Conservation (phyloP, 2,329 filamentous ascomycete genomes). For the Neospermospora avenae region DNA sequence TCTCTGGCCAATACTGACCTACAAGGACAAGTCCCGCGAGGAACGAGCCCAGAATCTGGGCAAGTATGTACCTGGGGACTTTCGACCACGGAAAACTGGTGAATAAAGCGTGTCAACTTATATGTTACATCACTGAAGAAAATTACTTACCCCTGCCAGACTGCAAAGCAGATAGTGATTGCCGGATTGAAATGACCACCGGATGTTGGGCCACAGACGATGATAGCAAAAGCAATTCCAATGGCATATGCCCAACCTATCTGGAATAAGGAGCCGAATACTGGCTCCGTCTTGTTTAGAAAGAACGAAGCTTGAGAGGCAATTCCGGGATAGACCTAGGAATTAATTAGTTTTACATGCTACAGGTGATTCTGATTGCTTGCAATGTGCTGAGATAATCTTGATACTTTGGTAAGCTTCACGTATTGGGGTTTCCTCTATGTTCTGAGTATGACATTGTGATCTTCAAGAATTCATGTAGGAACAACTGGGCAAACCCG, state of each 20-base stretch:
- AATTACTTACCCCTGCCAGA: slow-evolving; percentile 49
- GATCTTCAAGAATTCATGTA: not conserved
- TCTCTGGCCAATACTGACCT: slow-evolving; percentile 53
- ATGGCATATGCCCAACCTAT: slow-evolving; percentile 54
- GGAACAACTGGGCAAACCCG: not conserved
- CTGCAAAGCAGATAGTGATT: slow-evolving; percentile 43
- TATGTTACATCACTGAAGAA: not conserved
- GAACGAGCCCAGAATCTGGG: slow-evolving; percentile 55
- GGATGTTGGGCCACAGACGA: slow-evolving; percentile 50
- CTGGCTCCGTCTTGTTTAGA: slow-evolving; percentile 41
- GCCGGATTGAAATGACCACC: slow-evolving; percentile 56
- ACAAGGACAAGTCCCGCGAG: slow-evolving; percentile 52
- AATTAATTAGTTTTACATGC: not conserved
- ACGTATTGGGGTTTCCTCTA: too few relatives aligned
- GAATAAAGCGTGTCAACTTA: not conserved
- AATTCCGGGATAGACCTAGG: slow-evolving; percentile 44
- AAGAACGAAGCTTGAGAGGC: slow-evolving; percentile 51
- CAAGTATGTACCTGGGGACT: slow-evolving; percentile 53
- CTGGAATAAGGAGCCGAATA: slow-evolving; percentile 51
- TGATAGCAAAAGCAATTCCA: slow-evolving; percentile 57
- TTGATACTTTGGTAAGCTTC: too few relatives aligned
- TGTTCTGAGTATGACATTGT: too few relatives aligned
- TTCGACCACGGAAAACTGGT: slow-evolving; percentile 52
- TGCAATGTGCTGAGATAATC: too few relatives aligned
- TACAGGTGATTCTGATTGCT: too few relatives aligned